phyloP scores from a whole-genome alignment of 2,329 filamentous ascomycete genomes.

The Metarhizium brunneum region DNA sequence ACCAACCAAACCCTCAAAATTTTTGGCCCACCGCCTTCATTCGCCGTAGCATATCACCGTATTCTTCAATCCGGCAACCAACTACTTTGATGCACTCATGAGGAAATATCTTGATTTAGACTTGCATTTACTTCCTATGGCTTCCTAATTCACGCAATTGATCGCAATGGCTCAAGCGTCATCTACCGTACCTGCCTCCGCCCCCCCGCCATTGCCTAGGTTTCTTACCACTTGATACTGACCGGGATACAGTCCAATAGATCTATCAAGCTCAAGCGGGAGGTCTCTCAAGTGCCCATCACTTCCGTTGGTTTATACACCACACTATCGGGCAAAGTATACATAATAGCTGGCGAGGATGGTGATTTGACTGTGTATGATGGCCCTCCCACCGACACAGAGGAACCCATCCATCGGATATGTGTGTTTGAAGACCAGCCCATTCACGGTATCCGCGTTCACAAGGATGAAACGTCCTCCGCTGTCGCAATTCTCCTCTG shows the following conservation, averaged over 20 bases:
- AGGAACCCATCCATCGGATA: slow-evolving; percentile 28
- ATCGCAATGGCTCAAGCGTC: background rate
- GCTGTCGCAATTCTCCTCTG: slow-evolving; percentile 43
- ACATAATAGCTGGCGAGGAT: slow-evolving; percentile 52
- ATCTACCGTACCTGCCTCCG: background rate
- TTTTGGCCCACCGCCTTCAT: background rate
- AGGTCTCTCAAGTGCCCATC: slow-evolving; percentile 42
- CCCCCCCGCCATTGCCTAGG: background rate
- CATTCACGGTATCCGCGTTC: slow-evolving; percentile 62
- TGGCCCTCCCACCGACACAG: slow-evolving; percentile 17
- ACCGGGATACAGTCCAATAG: background rate
- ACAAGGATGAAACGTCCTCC: slow-evolving; percentile 8
- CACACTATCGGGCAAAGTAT: slow-evolving; percentile 18
- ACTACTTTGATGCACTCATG: background rate
- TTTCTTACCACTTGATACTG: background rate
- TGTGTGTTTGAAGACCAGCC: slow-evolving; percentile 57
- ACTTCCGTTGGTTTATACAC: slow-evolving; percentile 49
- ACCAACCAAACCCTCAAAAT: background rate
- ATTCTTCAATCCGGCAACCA: background rate
- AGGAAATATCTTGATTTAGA: background rate
- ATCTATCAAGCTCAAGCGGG: slow-evolving; percentile 17
- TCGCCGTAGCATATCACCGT: background rate
- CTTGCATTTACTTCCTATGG: background rate
- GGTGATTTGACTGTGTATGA: slow-evolving; percentile 47
- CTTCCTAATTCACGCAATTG: background rate